Percentiles rank a stretch among this genome's conserved stretches.
Conservation (phyloP, 73 alveolate species). For the Paramecium primaurelia region DNA sequence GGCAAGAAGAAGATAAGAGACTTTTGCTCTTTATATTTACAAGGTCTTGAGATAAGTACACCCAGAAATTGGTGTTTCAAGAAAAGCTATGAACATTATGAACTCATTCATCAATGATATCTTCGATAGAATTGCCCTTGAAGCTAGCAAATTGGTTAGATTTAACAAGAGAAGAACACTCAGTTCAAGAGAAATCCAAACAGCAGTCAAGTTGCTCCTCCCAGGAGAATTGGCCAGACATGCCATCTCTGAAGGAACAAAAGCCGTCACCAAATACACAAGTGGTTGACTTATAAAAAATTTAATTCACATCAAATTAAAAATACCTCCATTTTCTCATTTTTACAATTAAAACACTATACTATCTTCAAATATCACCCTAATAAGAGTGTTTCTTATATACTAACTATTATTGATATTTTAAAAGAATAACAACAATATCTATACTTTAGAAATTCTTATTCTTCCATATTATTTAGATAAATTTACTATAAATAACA, state of each 20-base stretch:
- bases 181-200: constrained; percentile 73
- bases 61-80: constrained; percentile 75
- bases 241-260: constrained; percentile 78
- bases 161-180: constrained; percentile 67
- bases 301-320: neutral
- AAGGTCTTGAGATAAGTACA: constrained; percentile 76
- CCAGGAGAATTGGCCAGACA: constrained; percentile 81
- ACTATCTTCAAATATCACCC: neutral
- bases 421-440: neutral
- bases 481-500: neutral
- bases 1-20: constrained; percentile 66
- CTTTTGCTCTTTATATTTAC: constrained; percentile 71
- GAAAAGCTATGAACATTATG: constrained; percentile 75
- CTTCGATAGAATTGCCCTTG: constrained; percentile 74
- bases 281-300: constrained; percentile 40
- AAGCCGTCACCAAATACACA: constrained; percentile 72
- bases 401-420: too few species aligned
- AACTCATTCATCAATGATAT: constrained; percentile 70
- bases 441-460: neutral
- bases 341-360: neutral
- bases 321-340: neutral
- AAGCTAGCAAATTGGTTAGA: constrained; percentile 70
- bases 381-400: neutral
- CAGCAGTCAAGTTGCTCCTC: constrained; percentile 73
- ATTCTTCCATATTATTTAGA: neutral